phyloP scores from a whole-genome alignment of 345 rosid genomes.

The Kandelia obovata region DNA sequence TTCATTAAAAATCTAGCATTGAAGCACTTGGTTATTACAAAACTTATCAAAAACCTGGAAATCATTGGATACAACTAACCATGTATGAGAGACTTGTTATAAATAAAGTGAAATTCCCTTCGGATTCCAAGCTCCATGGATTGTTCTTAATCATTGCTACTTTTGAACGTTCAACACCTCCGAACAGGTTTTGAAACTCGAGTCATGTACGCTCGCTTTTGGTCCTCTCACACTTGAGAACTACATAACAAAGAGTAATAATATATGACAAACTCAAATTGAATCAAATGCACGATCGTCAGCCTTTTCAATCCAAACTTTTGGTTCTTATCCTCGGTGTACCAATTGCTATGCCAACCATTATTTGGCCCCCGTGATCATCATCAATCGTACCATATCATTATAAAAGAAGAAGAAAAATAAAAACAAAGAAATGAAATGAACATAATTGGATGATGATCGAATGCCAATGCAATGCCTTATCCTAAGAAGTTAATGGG shows the following conservation, averaged over 20 bases:
- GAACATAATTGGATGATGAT: too few relatives aligned
- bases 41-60: neutral
- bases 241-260: too few relatives aligned
- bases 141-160: neutral
- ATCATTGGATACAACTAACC: neutral
- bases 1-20: too few relatives aligned
- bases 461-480: too few relatives aligned
- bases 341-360: neutral
- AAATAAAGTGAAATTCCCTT: neutral
- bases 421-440: too few relatives aligned
- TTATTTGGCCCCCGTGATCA: constrained; percentile 4
- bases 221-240: neutral
- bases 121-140: neutral
- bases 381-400: constrained; percentile 1
- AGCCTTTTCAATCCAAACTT: neutral
- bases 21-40: too few relatives aligned
- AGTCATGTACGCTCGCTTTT: neutral
- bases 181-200: neutral
- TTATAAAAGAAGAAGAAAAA: too few relatives aligned
- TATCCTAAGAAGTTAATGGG: too few relatives aligned
- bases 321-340: constrained; percentile 6
- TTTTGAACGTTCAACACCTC: neutral
- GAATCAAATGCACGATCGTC: neutral
- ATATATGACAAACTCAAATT: too few relatives aligned
- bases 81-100: too few relatives aligned